Evolutionary conservation across 768 basidiomycete genomes (phyloP), one percentile per base, ranked within the genome.

Genomic region (Tylopilus felleus): DNA sequence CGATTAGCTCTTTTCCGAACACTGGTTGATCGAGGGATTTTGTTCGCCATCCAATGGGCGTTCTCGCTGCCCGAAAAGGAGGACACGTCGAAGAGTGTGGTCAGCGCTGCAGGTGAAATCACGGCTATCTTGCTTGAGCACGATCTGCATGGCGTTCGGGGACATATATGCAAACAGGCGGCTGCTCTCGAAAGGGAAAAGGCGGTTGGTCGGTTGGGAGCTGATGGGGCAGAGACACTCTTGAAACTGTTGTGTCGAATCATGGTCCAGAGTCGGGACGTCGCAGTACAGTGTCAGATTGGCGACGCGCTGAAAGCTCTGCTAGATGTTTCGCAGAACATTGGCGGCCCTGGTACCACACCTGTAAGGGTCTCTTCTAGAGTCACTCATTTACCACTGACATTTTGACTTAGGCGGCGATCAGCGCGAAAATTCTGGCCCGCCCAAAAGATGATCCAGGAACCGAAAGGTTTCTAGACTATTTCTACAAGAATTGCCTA

Each of bases 21-120:
- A 8, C 80, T 98, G 22, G 84, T 95, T 47, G 93, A 97, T 57
- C 82, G 88, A 7, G 96, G 93, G 2, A 79, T 98, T 41, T 76
- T 98, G 2, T 88, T 88, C 59, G 90, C 89, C n/a, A 83, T 95
- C 14, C 92, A 97, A 64, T 96, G 93, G 90, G 93, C 93, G 1
- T 79, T 98, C 45, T 74, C 76, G n/a, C 78, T 86, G 28, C 70
- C 83, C 2, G 87, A 90, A 66, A 78, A 74, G 47, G 79, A 84
- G 29, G 70, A 73, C 19, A 60, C 59, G 2, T 77, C 79, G 35
- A 73, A 73, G 42, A 67, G 68, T 55, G 84, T 98, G 73, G 82
- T 95, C 56, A 83, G 86, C 55, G 86, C 90, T 16, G 90, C 83
- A 0, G 90, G 93, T 25, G 94, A 96, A 70, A 82, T 98, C 28